phyloP scores from a whole-genome alignment of 2,329 filamentous ascomycete genomes.

The Truncatella angustata region DNA sequence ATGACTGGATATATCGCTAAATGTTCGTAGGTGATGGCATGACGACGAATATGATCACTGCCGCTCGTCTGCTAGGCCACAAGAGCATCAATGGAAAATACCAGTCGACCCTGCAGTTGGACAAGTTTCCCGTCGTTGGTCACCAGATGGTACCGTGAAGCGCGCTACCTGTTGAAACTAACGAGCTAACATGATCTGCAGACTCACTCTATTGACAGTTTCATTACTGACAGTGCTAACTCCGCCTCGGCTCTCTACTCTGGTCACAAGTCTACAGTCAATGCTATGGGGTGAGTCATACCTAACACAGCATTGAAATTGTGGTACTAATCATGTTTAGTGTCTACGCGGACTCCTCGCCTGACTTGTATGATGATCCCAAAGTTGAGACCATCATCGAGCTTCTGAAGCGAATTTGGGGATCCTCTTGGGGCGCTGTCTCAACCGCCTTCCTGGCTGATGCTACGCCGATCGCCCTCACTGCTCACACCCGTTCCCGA shows the following conservation, averaged over 20 bases:
- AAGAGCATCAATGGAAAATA: constrained; percentile 84
- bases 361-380: constrained; percentile 74
- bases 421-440: constrained; percentile 62
- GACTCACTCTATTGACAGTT: constrained; percentile 80
- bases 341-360: constrained; percentile 75
- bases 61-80: constrained; percentile 77
- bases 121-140: constrained; percentile 81
- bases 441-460: constrained; percentile 81
- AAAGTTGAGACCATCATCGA: constrained; percentile 84
- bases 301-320: too few species aligned
- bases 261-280: constrained; percentile 81
- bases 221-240: constrained; percentile 86
- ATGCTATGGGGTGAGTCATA: constrained; percentile 64
- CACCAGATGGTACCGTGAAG: constrained; percentile 65
- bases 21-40: constrained; percentile 48
- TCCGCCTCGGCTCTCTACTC: constrained; percentile 78
- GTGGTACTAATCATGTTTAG: constrained; percentile 23
- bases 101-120: constrained; percentile 71
- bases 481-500: constrained; percentile 70
- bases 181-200: constrained; percentile 14
- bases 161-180: not conserved
- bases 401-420: constrained; percentile 68
- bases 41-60: constrained; percentile 77
- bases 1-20: constrained; percentile 17
- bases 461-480: constrained; percentile 75